These are phyloP conservation scores for Hygrophoropsis aurantiaca DNA, from an alignment of 768 basidiomycete species.

Conservation along the genomic window DNA sequence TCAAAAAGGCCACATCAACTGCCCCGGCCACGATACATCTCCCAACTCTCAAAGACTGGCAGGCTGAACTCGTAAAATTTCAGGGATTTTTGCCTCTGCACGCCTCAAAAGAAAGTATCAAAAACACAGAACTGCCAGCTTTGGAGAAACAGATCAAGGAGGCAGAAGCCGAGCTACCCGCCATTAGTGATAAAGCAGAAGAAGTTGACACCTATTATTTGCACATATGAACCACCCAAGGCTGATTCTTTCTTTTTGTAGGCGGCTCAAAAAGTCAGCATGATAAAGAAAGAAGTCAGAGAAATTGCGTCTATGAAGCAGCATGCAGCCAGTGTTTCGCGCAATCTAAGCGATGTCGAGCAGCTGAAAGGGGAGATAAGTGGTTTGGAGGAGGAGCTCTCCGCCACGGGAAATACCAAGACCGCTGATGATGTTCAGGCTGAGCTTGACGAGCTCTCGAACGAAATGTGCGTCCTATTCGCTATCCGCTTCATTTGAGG, in stretches of 20 bases:
- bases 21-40: conserved; percentile 34
- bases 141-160: conserved; percentile 61
- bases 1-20: conserved; percentile 55
- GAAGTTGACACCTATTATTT: conserved; percentile 44
- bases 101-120: conserved; percentile 53
- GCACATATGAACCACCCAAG: conserved; percentile 1
- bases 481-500: too few species aligned
- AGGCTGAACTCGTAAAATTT: conserved; percentile 50
- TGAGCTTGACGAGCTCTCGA: conserved; percentile 64
- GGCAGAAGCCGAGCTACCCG: conserved; percentile 55
- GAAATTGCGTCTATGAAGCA: conserved; percentile 62
- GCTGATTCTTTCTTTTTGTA: conserved; percentile 24
- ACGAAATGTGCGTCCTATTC: conserved; percentile 53
- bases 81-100: conserved; percentile 62
- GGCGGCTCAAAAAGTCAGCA: conserved; percentile 52
- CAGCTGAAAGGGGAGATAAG: conserved; percentile 60
- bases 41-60: conserved; percentile 59
- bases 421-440: conserved; percentile 84
- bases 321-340: conserved; percentile 56
- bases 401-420: conserved; percentile 70
- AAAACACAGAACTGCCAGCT: conserved; percentile 60
- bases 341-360: conserved; percentile 59
- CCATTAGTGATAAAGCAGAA: conserved; percentile 53
- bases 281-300: conserved; percentile 56
- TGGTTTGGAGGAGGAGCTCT: conserved; percentile 67